Evolutionary conservation across 163 green algal genomes (phyloP), one percentile per base, ranked within the genome.

Genomic region (Scenedesmus sp.): DNA sequence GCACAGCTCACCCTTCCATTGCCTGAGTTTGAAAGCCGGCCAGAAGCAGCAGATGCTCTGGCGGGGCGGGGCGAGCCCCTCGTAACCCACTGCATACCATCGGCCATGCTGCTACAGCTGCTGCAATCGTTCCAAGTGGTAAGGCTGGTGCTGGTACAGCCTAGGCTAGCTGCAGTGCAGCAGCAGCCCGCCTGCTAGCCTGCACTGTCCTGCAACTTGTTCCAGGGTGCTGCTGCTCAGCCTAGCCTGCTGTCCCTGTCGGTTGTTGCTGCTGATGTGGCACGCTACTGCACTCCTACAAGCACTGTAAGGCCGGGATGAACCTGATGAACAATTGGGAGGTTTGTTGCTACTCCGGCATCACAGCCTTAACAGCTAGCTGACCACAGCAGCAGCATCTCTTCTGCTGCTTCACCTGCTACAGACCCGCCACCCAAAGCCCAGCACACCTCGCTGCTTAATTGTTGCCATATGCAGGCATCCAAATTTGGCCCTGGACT

Each of bases 21-120:
- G 65, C 65, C 30, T 22, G 65, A 76, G 26, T 76, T 76, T 76
- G 65, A 76, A 40, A 76, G 65, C 65, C 65, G 65, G 26, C 65
- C 65, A 76, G 65, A 76, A 6, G 65, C 65, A 76, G 65, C 65
- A 76, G 65, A 76, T 40, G 65, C 65, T 76, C 65, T 76, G 30
- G 65, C 4, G 18, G 65, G 30, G 0, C 65, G 65, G 5, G 65
- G 65, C 26, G 65, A 76, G 30, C 65, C 65, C 65, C 65, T 20
- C 20, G 30, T 40, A 40, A 15, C 65, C 65, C 65, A 76, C 30
- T 76, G 65, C 65, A 76, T 20, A 7, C 9, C 65, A 40, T 37
- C 65, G 1, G 30, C 3, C 30, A 37, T 76, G 65, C 65, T 40
- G 65, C 65, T 76, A 7, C 30, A 76, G 65, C 65, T 76, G 30